Evolutionary conservation across 129 eudicot genomes (phyloP).

Genomic region (Deinandra increscens): DNA sequence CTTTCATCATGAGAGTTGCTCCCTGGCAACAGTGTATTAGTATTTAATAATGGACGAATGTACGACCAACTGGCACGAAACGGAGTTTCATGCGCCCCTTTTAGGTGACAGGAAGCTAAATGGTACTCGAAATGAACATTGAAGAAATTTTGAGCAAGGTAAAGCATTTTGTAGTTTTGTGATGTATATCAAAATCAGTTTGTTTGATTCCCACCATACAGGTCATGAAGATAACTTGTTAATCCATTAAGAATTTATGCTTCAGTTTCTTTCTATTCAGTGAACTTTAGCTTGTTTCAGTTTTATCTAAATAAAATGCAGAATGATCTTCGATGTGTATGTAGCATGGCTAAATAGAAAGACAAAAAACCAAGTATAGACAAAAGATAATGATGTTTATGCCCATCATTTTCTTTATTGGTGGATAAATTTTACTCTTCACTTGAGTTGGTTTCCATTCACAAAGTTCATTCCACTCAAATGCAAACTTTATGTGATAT

Average conservation of each 20-base stretch:
- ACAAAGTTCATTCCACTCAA: not conserved
- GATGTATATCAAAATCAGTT: not conserved
- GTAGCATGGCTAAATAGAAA: not conserved
- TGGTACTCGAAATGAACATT: conserved; percentile 10
- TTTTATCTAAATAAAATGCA: no score
- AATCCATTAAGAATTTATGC: not conserved
- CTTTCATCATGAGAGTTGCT: conserved; percentile 25
- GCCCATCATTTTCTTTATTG: not conserved
- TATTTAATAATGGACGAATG: conserved; percentile 18
- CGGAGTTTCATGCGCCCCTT: conserved; percentile 30
- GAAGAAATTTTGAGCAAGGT: conserved; percentile 18
- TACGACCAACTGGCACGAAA: conserved; percentile 31
- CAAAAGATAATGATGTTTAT: not conserved
- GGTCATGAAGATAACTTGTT: not conserved
- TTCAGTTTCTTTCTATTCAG: no score
- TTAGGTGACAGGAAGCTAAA: conserved; percentile 28
- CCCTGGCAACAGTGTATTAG: conserved; percentile 25
- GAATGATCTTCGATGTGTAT: no score
- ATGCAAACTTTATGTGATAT: not conserved
- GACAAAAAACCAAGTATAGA: not conserved
- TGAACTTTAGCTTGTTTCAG: no score
- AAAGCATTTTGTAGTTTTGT: not conserved
- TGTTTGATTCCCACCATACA: conserved; percentile 1
- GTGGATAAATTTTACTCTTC: not conserved
- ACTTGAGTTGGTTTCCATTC: not conserved